Evolutionary conservation across 108 stramenopile species (phyloP).

Genomic region (Mayamaea pseudoterrestris): DNA sequence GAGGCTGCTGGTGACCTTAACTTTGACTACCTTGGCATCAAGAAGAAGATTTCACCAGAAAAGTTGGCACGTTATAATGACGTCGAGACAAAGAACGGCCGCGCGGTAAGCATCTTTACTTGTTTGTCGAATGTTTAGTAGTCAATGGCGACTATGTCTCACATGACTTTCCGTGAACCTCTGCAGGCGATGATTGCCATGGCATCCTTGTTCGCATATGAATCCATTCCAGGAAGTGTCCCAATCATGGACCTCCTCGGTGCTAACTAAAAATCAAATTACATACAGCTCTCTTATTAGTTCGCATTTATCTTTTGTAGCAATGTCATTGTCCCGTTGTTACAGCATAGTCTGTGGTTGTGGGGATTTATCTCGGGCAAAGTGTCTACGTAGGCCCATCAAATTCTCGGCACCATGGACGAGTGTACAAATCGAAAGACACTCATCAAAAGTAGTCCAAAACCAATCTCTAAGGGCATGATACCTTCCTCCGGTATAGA

Average conservation of each 20-base stretch:
- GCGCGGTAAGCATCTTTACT: not conserved
- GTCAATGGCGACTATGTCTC: no score
- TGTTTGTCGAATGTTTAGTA: not conserved
- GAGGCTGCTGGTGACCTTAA: slow-evolving; percentile 64
- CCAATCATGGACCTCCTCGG: slow-evolving; percentile 82
- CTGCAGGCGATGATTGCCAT: slow-evolving; percentile 84
- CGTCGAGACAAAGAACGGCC: slow-evolving; percentile 63
- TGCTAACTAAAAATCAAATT: slow-evolving; percentile 44
- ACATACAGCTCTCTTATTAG: no score
- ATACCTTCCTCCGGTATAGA: slow-evolving; percentile 27
- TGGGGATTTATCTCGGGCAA: no score
- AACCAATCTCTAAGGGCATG: slow-evolving; percentile 50
- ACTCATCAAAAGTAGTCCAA: slow-evolving; percentile 44
- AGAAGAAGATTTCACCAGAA: slow-evolving; percentile 42
- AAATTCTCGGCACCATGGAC: slow-evolving; percentile 16
- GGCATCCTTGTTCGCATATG: slow-evolving; percentile 77
- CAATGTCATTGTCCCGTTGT: no score
- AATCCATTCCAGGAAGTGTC: slow-evolving; percentile 77
- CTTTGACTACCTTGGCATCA: slow-evolving; percentile 74
- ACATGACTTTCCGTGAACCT: not conserved
- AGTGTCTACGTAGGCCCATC: no score
- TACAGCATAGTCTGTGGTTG: no score
- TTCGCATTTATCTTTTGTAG: no score
- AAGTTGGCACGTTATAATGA: slow-evolving; percentile 59
- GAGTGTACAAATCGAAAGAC: slow-evolving; percentile 49